These are phyloP conservation scores for Rosellinia necatrix DNA, from an alignment of 2,329 filamentous ascomycete species.

Conservation along the genomic window DNA sequence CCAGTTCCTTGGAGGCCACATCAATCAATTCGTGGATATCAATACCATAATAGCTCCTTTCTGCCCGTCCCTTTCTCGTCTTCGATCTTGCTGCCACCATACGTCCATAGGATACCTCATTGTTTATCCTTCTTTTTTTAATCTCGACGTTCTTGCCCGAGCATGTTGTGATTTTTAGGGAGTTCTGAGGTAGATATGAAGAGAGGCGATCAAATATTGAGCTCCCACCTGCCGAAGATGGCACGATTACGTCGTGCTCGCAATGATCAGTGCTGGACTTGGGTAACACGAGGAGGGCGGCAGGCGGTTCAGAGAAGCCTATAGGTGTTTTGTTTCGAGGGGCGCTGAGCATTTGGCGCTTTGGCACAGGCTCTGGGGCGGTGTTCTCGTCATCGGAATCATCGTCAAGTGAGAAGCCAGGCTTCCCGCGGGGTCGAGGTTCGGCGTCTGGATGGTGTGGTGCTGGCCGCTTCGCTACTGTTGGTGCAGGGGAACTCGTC, in stretches of 20 bases:
- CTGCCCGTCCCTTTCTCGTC: conserved; percentile 69
- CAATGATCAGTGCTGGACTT: conserved; percentile 18
- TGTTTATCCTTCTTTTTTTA: conserved; percentile 54
- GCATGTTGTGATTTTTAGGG: conserved; percentile 57
- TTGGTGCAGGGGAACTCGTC: conserved; percentile 52
- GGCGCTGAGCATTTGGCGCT: conserved; percentile 49
- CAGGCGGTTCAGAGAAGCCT: conserved; percentile 35
- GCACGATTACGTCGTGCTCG: conserved; percentile 26
- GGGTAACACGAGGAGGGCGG: conserved; percentile 27
- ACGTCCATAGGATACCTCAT: conserved; percentile 63
- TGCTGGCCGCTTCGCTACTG: conserved; percentile 45
- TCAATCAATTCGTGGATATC: conserved; percentile 85
- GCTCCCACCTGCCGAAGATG: conserved; percentile 29
- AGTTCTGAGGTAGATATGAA: conserved; percentile 28
- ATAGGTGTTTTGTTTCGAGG: conserved; percentile 28
- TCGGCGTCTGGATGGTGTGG: conserved; percentile 40
- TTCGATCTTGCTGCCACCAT: conserved; percentile 71
- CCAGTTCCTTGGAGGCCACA: conserved; percentile 66
- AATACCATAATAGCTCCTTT: conserved; percentile 85
- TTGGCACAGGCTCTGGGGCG: conserved; percentile 44
- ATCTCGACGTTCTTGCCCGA: conserved; percentile 62
- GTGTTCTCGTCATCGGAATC: conserved; percentile 45
- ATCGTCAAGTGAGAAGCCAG: conserved; percentile 52
- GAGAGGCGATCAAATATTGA: conserved; percentile 33
- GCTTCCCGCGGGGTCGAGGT: conserved; percentile 43